These are phyloP conservation scores for Globisporangium apiculatum DNA, from an alignment of 352 stramenopile species.

Conservation along the genomic window DNA sequence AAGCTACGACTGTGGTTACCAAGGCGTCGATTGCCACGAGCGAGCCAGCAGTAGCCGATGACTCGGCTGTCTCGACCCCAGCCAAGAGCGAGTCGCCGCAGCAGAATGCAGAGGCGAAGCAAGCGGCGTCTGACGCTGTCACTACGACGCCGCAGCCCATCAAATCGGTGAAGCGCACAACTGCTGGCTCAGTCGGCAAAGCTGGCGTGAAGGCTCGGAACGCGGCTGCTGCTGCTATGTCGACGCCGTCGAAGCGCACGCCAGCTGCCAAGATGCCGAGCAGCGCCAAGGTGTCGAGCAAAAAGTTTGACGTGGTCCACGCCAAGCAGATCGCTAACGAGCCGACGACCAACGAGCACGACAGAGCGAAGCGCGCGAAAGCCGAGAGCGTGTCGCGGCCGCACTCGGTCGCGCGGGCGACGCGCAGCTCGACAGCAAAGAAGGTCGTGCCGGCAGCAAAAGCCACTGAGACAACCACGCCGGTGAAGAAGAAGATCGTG, in stretches of 20 bases:
- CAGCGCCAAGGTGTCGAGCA: constrained; percentile 8
- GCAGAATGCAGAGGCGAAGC: not conserved
- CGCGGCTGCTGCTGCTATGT: not conserved
- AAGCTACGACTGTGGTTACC: not conserved
- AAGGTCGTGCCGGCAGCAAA: constrained; percentile 1
- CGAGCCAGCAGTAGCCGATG: not conserved
- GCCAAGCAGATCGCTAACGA: constrained; percentile 11
- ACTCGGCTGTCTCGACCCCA: not conserved
- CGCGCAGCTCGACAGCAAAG: constrained; percentile 10
- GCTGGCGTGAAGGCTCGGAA: constrained; percentile 1
- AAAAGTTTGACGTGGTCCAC: constrained; percentile 13
- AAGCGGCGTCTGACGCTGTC: not conserved
- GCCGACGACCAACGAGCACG: constrained; percentile 9
- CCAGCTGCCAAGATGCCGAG: constrained; percentile 12
- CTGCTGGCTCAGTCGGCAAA: constrained; percentile 10
- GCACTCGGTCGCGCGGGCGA: constrained; percentile 6
- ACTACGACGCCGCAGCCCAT: constrained; percentile 5
- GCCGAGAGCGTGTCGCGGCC: not conserved
- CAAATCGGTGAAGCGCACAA: constrained; percentile 6
- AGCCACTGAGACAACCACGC: not conserved
- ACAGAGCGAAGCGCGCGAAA: constrained; percentile 12
- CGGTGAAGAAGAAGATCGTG: constrained; percentile 11
- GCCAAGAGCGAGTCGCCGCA: not conserved
- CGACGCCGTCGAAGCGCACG: constrained; percentile 6
- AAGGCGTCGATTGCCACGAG: not conserved